Base-by-base conservation (phyloP, 805 yeast genomes). In the Candida awuae region DNA sequence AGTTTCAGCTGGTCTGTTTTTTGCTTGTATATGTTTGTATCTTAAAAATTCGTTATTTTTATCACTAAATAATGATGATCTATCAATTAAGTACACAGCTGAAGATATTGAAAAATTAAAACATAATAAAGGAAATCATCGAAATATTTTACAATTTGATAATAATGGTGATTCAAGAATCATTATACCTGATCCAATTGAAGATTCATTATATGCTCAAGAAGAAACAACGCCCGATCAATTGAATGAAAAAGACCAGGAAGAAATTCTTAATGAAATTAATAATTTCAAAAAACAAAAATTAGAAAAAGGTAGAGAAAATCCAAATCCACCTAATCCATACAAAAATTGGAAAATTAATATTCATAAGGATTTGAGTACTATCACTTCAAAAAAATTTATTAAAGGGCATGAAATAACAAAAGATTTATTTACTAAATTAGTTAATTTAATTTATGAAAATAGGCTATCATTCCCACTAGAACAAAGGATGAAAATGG, bases 401-500 rank as follows among this genome's bases (percentile, higher is more conserved):
- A 35, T 47, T 8, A 48, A 51, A 30, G 60, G 61, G 16, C 56
- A 54, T 40, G 41, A 45, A 17, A 50, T 56, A 10, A 49, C 54
- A 37, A 60, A 56, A 41, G 48, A 48, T 34, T 56, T 52, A 29
- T 58, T 58, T 39, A 47, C 43, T 12, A 53, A 53, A 32, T 44
- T 56, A 10, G 48, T 58, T 28, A 52, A 57, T 37, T 32, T 56
- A 21, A 54, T 58, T 53, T 45, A 46, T 34, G 51, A 50, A 29
- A 59, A 59, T 35, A 50, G 49, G 35, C 42, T 56, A 32, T 51
- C 55, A 14, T 56, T 44, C 34, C 64, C 64, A 3, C 43, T 59
- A n/a, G 49, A 45, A 18, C 58, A 56, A 43, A 50, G 64, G 46
- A 42, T 48, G 43, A 43, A 39, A 8, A 46, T 57, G 37, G 45